A percentile compares a stretch with the other conserved stretches of the same genome.
Conservation (phyloP, 305 asterid genomes). For the Fraxinus nigra region DNA sequence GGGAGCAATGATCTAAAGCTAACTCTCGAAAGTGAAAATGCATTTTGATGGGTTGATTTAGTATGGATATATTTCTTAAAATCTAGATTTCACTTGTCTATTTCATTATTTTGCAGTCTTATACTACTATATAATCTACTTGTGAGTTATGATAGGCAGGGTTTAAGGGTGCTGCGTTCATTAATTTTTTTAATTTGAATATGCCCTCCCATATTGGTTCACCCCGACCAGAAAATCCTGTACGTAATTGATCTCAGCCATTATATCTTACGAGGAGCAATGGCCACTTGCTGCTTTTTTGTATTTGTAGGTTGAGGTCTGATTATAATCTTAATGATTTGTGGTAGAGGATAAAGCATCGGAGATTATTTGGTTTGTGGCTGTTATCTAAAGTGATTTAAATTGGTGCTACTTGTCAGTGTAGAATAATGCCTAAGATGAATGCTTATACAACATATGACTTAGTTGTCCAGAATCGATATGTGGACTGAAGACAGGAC, state of each 20-base stretch:
- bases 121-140: not conserved
- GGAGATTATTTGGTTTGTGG: not conserved
- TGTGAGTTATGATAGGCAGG: not conserved
- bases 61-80: not conserved
- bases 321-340: slow-evolving; percentile 11
- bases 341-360: not conserved
- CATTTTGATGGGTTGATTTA: not conserved
- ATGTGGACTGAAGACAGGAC: not conserved
- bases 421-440: not conserved
- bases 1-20: not conserved
- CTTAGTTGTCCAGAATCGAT: not conserved
- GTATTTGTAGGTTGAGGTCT: not conserved
- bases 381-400: not conserved
- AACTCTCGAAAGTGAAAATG: not conserved
- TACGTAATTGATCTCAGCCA: not conserved
- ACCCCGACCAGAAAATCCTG: not conserved
- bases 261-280: not conserved
- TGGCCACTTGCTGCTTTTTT: not conserved
- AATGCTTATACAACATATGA: not conserved
- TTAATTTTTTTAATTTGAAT: not conserved
- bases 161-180: too few relatives aligned
- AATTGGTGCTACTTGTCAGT: not conserved
- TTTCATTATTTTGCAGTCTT: not conserved
- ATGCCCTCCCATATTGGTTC: not conserved
- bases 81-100: not conserved